Evolutionary conservation across 2,329 filamentous ascomycete species (phyloP).

Genomic region (Aspergillus caelatus): DNA sequence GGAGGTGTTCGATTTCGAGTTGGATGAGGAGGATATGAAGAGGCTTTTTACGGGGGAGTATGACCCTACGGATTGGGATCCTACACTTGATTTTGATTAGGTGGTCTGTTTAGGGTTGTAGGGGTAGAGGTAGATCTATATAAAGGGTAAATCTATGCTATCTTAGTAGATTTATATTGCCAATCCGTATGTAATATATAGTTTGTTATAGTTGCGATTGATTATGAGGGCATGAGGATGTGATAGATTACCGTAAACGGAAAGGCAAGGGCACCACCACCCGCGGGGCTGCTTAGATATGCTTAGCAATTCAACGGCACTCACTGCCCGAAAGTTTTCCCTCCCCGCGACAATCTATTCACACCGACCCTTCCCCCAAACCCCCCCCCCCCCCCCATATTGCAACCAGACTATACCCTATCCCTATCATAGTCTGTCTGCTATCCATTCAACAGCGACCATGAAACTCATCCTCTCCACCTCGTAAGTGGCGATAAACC

Average conservation of each 20-base stretch:
- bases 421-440: neutral
- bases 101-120: neutral
- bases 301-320: slow-evolving; percentile 28
- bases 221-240: neutral
- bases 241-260: neutral
- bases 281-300: slow-evolving; percentile 37
- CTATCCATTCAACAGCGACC: slow-evolving; percentile 39
- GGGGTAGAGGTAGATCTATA: neutral
- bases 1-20: slow-evolving; percentile 63
- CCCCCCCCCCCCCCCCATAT: neutral
- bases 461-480: slow-evolving; percentile 86
- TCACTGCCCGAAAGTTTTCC: slow-evolving; percentile 6
- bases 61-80: slow-evolving; percentile 63
- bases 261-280: slow-evolving; percentile 1
- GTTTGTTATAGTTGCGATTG: neutral
- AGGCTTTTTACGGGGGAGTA: slow-evolving; percentile 59
- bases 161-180: neutral
- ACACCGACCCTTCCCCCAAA: neutral
- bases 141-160: neutral
- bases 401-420: neutral
- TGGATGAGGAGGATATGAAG: slow-evolving; percentile 61
- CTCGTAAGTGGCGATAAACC: slow-evolving; percentile 61
- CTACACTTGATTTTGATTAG: slow-evolving; percentile 41
- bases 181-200: neutral
- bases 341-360: neutral